Conservation (phyloP, 1,284 basidiomycete genomes). For the Cryptococcus sp. region DNA sequence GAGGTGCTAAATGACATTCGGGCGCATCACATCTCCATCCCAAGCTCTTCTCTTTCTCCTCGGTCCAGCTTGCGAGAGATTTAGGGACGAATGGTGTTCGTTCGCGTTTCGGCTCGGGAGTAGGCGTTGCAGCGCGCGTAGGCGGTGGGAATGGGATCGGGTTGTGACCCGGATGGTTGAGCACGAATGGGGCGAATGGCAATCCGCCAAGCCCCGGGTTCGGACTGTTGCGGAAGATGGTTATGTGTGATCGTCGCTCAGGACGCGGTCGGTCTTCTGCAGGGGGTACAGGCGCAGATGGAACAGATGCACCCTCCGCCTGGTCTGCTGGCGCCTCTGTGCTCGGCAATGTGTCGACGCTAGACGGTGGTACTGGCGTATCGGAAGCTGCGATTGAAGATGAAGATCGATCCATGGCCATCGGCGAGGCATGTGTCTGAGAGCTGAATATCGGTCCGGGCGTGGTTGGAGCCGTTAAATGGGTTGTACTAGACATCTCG, state of each 20-base stretch:
- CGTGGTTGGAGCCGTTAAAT: not conserved
- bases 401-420: slow-evolving; percentile 19
- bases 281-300: not conserved
- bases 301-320: not conserved
- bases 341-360: no score
- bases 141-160: not conserved
- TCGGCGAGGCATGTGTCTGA: slow-evolving; percentile 24
- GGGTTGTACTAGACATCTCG: no score
- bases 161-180: no score
- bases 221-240: slow-evolving; percentile 7
- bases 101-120: slow-evolving; percentile 4
- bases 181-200: no score
- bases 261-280: slow-evolving; percentile 7
- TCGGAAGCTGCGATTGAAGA: not conserved
- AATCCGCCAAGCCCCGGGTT: not conserved
- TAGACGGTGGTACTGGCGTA: no score
- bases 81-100: slow-evolving; percentile 24
- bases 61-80: slow-evolving; percentile 40
- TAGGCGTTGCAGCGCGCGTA: not conserved
- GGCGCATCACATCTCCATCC: slow-evolving; percentile 49
- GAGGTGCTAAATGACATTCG: slow-evolving; percentile 36
- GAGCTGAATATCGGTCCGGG: slow-evolving; percentile 16
- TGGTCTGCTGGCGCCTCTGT: no score
- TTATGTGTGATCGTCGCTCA: slow-evolving; percentile 16
- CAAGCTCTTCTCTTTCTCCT: slow-evolving; percentile 36